Evolutionary conservation across 306 rosid species (phyloP), one percentile per base, ranked within the genome.

Genomic region (Vicia sativa): DNA sequence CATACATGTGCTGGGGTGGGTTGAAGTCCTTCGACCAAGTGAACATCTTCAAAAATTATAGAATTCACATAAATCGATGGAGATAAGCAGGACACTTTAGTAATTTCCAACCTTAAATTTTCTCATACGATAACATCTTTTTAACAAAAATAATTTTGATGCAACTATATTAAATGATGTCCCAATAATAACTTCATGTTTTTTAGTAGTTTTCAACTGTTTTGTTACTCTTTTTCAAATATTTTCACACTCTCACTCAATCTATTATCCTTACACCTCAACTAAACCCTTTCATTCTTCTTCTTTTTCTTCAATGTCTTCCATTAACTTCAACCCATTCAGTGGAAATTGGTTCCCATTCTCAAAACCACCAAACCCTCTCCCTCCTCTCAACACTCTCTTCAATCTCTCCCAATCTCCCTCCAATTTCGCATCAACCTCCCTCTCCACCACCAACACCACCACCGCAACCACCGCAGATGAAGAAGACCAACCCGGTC

Each of bases 241-340:
- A 8, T 34, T 34, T 6, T 34, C 38, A 34, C 38, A 0, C 9
- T 34, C 46, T 13, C n/a, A n/a, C 6, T 12, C 59, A 53, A 5
- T 23, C 64, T 15, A 15, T 59, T 59, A 34, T 16, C 65, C 65
- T 59, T 53, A 53, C 28, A 19, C 52, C 73, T 37, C 2, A 34
- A 34, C 38, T 29, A 7, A 60, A 57, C 67, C 58, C 67, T 42
- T 11, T 55, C 28, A 3, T 1, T 55, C 18, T 3, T 55, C 48
- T 25, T 16, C 56, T 13, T 23, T 15, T 28, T 13, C 19, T n/a
- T 7, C 28, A 19, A 92, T 90, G 98, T 87, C 91, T 73, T 88
- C 98, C 45, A 85, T 93, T 37, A 90, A 87, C 69, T 86, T 93
- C 84, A 90, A 90, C 70, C 86, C 91, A 7, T 90, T 88, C 28